A percentile compares a stretch with the other conserved stretches of the same genome.
phyloP scores from a whole-genome alignment of 148 eudicot species.

The Cornus controversa region DNA sequence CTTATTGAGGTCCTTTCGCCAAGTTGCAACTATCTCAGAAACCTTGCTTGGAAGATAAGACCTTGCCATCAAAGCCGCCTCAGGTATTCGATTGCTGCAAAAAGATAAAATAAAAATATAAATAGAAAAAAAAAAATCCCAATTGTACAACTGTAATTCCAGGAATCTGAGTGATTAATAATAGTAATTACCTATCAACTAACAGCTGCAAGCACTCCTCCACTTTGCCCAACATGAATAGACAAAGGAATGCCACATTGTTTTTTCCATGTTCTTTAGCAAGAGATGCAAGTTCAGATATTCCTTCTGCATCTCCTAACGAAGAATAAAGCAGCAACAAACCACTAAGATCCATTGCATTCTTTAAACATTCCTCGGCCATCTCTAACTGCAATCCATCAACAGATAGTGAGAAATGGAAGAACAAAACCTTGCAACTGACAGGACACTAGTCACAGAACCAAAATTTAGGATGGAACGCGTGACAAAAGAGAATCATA shows the following conservation, averaged over 20 bases:
- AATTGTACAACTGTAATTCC: background rate
- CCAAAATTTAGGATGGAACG: too few relatives aligned
- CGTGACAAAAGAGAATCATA: background rate
- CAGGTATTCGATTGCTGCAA: constrained; percentile 89
- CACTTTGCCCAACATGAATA: constrained; percentile 77
- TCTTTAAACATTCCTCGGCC: constrained; percentile 84
- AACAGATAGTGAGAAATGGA: background rate
- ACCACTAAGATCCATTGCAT: constrained; percentile 88
- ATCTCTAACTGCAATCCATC: constrained; percentile 62
- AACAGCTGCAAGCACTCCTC: constrained; percentile 90
- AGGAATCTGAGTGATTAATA: background rate
- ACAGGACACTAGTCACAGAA: too few relatives aligned
- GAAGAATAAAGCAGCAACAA: constrained; percentile 87
- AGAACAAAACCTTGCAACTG: background rate
- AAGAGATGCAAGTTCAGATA: constrained; percentile 61
- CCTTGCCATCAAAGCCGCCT: constrained; percentile 92
- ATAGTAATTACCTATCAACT: constrained; percentile 59
- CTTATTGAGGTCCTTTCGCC: constrained; percentile 93
- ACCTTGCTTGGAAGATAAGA: constrained; percentile 95
- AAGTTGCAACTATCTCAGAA: constrained; percentile 75
- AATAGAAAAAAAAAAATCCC: background rate
- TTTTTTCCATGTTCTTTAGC: constrained; percentile 87
- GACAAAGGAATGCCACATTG: constrained; percentile 85
- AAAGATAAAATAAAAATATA: background rate
- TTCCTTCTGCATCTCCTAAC: constrained; percentile 86